A percentile compares a stretch with the other conserved stretches of the same genome.
These are phyloP conservation scores for Cryptosporidium tyzzeri DNA, from an alignment of 169 alveolate genomes.

Conservation along the genomic window DNA sequence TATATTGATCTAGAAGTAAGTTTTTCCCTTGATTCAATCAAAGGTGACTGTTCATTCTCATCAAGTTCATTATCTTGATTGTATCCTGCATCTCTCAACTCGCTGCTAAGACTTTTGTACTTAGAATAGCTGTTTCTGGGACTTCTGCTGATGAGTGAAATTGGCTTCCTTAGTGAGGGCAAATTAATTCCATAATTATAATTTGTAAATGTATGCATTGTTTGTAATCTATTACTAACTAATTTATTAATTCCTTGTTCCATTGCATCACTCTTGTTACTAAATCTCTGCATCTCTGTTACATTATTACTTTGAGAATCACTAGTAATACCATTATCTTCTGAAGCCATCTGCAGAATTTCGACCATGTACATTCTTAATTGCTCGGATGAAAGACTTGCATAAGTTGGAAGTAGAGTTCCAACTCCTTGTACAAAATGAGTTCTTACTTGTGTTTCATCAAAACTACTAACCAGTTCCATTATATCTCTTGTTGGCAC, in stretches of 20 bases:
- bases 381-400: conserved; percentile 58
- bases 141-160: conserved; percentile 4
- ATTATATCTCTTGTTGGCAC: conserved; percentile 75
- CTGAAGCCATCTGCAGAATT: conserved; percentile 22
- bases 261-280: background rate
- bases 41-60: conserved; percentile 57
- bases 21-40: background rate
- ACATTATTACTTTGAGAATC: background rate
- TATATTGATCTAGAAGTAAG: background rate
- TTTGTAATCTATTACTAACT: conserved; percentile 35
- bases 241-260: conserved; percentile 22
- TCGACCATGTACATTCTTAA: conserved; percentile 25
- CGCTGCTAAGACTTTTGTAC: conserved; percentile 31
- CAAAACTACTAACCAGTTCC: conserved; percentile 39
- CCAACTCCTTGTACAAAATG: conserved; percentile 64
- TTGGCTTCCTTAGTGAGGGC: conserved; percentile 49
- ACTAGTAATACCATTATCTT: background rate
- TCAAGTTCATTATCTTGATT: background rate
- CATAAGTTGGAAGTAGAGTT: conserved; percentile 57
- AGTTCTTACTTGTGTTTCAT: conserved; percentile 42
- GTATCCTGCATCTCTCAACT: conserved; percentile 39
- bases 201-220: conserved; percentile 46
- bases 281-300: conserved; percentile 14
- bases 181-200: conserved; percentile 30
- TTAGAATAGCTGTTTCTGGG: background rate